These are phyloP conservation scores for Lasiodiplodia sp. DNA, from an alignment of 2,329 filamentous ascomycete species.

Conservation along the genomic window DNA sequence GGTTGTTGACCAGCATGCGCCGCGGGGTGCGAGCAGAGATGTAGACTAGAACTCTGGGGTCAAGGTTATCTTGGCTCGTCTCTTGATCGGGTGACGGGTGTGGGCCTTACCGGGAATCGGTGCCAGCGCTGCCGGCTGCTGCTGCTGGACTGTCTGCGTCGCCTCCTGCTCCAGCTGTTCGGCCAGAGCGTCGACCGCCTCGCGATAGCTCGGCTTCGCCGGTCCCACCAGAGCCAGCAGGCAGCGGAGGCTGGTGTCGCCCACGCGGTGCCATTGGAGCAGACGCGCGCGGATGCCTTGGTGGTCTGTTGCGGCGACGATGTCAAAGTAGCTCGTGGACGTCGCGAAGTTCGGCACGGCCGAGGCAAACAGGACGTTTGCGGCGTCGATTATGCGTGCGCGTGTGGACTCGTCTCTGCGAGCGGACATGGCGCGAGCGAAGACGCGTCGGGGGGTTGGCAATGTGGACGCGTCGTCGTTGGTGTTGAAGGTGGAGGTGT, in stretches of 20 bases:
- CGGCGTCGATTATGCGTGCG: neutral
- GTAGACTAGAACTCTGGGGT: neutral
- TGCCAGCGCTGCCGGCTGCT: neutral
- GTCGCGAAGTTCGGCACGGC: neutral
- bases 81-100: neutral
- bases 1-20: too few relatives aligned
- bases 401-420: neutral
- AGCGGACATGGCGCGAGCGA: neutral
- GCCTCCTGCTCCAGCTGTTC: neutral
- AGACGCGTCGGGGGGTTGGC: neutral
- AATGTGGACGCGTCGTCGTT: neutral
- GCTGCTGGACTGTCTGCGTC: neutral
- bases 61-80: neutral
- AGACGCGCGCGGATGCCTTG: neutral
- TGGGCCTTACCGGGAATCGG: neutral
- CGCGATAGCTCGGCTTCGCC: neutral
- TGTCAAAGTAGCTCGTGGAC: conserved; percentile 9
- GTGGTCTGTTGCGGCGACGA: neutral
- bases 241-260: neutral
- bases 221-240: neutral
- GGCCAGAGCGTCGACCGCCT: neutral
- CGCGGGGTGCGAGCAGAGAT: neutral
- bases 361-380: neutral
- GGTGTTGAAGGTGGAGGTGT: neutral
- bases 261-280: conserved; percentile 13